Percentiles rank a stretch among this genome's conserved stretches.
These are phyloP conservation scores for Pestalotiopsis sp. DNA, from an alignment of 2,329 filamentous ascomycete species.

Conservation along the genomic window DNA sequence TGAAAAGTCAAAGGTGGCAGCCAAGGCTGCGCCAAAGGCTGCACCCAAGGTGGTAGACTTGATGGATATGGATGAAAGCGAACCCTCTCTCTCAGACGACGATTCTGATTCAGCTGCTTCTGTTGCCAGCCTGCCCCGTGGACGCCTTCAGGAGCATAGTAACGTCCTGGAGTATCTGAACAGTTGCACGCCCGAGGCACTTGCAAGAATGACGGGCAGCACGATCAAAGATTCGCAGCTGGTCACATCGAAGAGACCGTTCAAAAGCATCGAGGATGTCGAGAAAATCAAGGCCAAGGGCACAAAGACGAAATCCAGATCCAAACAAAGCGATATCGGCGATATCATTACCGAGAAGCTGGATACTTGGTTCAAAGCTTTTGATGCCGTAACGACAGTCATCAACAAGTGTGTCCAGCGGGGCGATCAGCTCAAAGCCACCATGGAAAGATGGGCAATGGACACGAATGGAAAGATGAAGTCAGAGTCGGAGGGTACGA, in stretches of 20 bases:
- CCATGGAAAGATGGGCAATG: slow-evolving; percentile 29
- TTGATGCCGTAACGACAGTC: slow-evolving; percentile 42
- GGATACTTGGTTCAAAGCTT: slow-evolving; percentile 45
- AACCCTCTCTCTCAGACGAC: not conserved
- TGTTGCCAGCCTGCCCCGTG: slow-evolving; percentile 6
- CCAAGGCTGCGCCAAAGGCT: not conserved
- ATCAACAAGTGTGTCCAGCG: slow-evolving; percentile 47
- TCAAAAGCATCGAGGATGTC: slow-evolving; percentile 62
- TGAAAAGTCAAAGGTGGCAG: not conserved
- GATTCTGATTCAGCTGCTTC: slow-evolving; percentile 9
- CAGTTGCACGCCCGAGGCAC: slow-evolving; percentile 69
- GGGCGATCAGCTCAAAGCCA: slow-evolving; percentile 28
- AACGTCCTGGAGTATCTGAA: slow-evolving; percentile 82
- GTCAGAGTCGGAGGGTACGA: slow-evolving; percentile 8
- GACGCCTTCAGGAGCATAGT: slow-evolving; percentile 31
- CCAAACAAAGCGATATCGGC: slow-evolving; percentile 26
- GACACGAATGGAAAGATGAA: slow-evolving; percentile 36
- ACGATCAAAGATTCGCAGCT: slow-evolving; percentile 67
- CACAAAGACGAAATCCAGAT: slow-evolving; percentile 27
- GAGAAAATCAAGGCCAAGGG: slow-evolving; percentile 55
- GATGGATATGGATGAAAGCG: not conserved
- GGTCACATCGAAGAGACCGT: slow-evolving; percentile 75
- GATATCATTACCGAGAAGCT: slow-evolving; percentile 38
- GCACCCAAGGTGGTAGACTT: not conserved
- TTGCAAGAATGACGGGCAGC: slow-evolving; percentile 79